Percentiles rank a stretch among this genome's conserved stretches.
Conservation (phyloP, 2,329 filamentous ascomycete species). For the Sclerotinia minor region DNA sequence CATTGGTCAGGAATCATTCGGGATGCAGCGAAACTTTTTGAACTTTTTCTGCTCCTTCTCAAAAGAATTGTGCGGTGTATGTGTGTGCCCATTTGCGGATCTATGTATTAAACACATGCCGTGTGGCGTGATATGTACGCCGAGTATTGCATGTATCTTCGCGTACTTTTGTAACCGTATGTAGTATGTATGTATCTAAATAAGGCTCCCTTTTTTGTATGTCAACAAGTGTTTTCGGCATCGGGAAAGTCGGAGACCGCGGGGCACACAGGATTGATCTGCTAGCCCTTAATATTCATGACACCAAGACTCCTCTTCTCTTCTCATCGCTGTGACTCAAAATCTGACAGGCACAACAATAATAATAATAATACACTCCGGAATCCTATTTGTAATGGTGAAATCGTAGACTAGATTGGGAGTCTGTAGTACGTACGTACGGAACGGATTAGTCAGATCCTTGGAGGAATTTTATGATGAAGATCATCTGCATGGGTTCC, state of each 20-base stretch:
- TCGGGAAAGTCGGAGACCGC: not conserved
- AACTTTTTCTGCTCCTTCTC: not conserved
- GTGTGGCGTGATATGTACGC: slow-evolving; percentile 20
- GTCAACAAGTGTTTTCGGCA: slow-evolving; percentile 3
- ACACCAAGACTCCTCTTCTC: not conserved
- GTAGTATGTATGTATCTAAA: too few relatives aligned
- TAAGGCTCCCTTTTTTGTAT: too few relatives aligned
- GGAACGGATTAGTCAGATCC: not conserved
- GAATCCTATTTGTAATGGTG: not conserved
- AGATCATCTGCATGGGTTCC: not conserved
- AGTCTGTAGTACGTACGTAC: too few relatives aligned
- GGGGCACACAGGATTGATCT: not conserved
- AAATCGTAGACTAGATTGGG: too few relatives aligned
- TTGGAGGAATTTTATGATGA: not conserved
- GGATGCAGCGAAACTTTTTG: not conserved
- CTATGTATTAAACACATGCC: slow-evolving; percentile 7
- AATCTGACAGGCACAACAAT: not conserved
- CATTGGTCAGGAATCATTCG: not conserved
- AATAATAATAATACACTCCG: not conserved
- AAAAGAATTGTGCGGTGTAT: slow-evolving; percentile 1
- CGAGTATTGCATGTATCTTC: slow-evolving; percentile 16
- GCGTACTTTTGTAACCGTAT: not conserved
- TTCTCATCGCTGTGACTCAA: not conserved
- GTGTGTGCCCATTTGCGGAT: slow-evolving; percentile 15
- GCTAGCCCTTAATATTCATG: not conserved